Conservation (phyloP, 2,329 filamentous ascomycete species). For the Ceratocystis ficicola region DNA sequence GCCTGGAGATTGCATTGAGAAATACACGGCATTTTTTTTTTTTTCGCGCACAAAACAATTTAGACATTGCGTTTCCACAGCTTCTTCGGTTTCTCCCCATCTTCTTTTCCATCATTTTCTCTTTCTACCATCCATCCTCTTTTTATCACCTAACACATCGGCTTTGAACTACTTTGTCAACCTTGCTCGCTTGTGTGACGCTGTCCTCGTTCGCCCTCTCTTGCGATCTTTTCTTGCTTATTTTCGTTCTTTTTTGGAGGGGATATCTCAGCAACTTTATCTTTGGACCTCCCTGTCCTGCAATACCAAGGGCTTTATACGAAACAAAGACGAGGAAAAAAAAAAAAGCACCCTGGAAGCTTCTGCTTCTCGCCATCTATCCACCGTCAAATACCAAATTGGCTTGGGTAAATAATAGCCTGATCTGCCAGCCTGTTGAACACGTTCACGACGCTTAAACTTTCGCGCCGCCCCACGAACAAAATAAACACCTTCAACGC, state of each 20-base stretch:
- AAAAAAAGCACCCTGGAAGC: no score
- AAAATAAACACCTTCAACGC: not conserved
- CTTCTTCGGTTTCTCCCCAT: not conserved
- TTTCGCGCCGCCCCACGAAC: not conserved
- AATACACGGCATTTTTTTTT: constrained; percentile 12
- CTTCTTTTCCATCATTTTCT: not conserved
- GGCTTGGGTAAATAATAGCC: no score
- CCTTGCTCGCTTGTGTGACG: not conserved
- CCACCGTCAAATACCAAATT: no score
- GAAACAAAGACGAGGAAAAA: no score
- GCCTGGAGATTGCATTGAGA: not conserved
- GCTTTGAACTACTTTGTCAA: not conserved
- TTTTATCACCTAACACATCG: not conserved
- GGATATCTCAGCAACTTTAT: not conserved
- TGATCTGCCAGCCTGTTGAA: not conserved
- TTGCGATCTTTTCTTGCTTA: not conserved
- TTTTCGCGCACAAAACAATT: constrained; percentile 4
- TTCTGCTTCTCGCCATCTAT: no score
- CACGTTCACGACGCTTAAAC: not conserved
- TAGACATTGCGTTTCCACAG: not conserved
- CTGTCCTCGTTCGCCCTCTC: not conserved
- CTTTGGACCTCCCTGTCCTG: not conserved
- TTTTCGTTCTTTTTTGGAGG: not conserved
- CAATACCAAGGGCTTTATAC: no score
- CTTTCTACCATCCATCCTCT: not conserved